Conservation (phyloP, 1,284 basidiomycete species). For the Irpex sp. region DNA sequence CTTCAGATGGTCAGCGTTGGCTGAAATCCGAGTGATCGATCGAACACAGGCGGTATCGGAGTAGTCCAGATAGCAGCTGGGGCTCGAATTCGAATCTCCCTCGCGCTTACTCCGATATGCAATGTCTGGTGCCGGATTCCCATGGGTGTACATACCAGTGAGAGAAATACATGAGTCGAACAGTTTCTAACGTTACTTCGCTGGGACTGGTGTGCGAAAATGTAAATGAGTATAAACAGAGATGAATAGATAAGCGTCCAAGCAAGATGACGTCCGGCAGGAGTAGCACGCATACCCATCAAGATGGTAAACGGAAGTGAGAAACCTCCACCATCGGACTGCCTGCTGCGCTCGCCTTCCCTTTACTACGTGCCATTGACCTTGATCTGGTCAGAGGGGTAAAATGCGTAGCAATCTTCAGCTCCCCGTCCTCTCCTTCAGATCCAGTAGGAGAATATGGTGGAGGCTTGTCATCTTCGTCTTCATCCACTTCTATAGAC, state of each 20-base stretch:
- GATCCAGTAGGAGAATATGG: slow-evolving; percentile 23
- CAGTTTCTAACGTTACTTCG: not conserved
- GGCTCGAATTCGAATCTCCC: too few relatives aligned
- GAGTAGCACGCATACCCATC: not conserved
- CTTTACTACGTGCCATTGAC: slow-evolving; percentile 49
- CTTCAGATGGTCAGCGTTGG: not conserved
- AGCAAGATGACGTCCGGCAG: not conserved
- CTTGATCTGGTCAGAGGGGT: slow-evolving; percentile 67
- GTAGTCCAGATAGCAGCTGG: too few relatives aligned
- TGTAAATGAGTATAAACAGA: not conserved
- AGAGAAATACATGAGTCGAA: not conserved
- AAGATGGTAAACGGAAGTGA: not conserved
- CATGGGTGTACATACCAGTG: not conserved
- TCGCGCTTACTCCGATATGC: not conserved
- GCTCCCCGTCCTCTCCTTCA: slow-evolving; percentile 24
- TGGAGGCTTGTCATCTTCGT: slow-evolving; percentile 30
- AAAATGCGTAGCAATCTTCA: slow-evolving; percentile 33
- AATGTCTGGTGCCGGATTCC: not conserved
- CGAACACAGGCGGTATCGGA: too few relatives aligned
- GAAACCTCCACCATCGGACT: slow-evolving; percentile 8
- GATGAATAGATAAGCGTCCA: not conserved
- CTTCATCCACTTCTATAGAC: slow-evolving; percentile 30
- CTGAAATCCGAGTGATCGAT: not conserved
- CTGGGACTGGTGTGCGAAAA: not conserved
- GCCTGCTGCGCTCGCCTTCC: slow-evolving; percentile 42